Percentiles rank a stretch among this genome's conserved stretches.
Conservation (phyloP, 139 green algal species). For the Haematococcus sp. region DNA sequence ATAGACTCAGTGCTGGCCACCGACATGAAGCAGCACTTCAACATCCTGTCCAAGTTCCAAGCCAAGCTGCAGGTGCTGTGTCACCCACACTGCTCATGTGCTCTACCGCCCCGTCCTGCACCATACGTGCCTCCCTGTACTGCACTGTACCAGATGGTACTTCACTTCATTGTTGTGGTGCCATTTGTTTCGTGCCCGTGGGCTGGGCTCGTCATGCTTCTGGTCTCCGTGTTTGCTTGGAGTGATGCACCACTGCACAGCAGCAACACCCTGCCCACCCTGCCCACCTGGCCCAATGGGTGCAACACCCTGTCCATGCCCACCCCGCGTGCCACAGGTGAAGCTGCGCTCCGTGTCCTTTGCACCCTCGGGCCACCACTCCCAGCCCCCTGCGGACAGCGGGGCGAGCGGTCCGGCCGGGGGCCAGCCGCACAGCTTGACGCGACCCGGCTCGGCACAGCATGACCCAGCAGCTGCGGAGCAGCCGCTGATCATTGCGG, state of each 20-base stretch:
- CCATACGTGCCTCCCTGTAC: no score
- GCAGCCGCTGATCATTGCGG: constrained; percentile 14
- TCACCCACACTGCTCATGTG: no score
- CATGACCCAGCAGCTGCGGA: not conserved
- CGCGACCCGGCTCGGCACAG: no score
- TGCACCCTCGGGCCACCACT: constrained; percentile 1
- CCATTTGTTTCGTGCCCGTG: not conserved
- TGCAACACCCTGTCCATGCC: not conserved
- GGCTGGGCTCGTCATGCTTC: not conserved
- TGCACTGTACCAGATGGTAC: no score
- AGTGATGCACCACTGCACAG: not conserved
- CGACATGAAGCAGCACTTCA: constrained; percentile 51
- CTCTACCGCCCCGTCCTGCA: no score
- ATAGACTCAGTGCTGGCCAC: constrained; percentile 50
- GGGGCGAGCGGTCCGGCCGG: not conserved
- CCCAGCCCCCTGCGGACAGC: constrained; percentile 20
- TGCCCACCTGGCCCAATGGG: no score
- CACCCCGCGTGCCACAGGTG: constrained; percentile 10
- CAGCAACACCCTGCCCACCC: not conserved
- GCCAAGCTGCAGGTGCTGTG: constrained; percentile 41
- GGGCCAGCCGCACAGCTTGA: not conserved
- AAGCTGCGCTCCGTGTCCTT: constrained; percentile 25
- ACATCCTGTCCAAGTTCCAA: constrained; percentile 54
- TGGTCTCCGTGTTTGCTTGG: not conserved
- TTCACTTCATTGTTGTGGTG: not conserved